A percentile compares a stretch with the other conserved stretches of the same genome.
These are phyloP conservation scores for Coemansia sp. DNA, from an alignment of 192 early-diverging fungal genomes.

Conservation along the genomic window DNA sequence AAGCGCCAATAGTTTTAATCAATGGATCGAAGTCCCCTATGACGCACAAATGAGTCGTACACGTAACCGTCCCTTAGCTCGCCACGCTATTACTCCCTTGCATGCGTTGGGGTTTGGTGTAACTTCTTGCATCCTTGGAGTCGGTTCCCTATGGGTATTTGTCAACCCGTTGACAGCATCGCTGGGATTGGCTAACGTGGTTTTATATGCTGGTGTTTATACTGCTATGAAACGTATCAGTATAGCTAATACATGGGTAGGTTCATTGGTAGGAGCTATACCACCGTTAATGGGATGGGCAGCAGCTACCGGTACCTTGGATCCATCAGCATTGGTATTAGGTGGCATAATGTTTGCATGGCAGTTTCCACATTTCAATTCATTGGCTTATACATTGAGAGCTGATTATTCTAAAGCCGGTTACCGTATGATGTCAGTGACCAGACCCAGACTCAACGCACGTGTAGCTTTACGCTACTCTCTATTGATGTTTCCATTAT, in stretches of 20 bases:
- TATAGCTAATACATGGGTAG: conserved; percentile 96
- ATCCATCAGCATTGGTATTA: conserved; percentile 78
- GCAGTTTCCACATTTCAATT: conserved; percentile 99
- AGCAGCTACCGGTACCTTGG: conserved; percentile 74
- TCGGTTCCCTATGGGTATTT: conserved; percentile 62
- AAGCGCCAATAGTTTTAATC: conserved; percentile 93
- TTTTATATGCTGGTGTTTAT: conserved; percentile 88
- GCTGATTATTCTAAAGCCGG: conserved; percentile 97
- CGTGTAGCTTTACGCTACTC: conserved; percentile 82
- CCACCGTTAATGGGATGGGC: conserved; percentile 99
- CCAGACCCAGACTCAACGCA: conserved; percentile 83
- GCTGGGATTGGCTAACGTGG: conserved; percentile 80
- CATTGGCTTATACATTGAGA: conserved; percentile 85
- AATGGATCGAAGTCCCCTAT: conserved; percentile 93
- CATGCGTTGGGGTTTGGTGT: conserved; percentile 79
- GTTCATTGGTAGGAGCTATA: conserved; percentile 92
- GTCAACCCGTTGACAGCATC: conserved; percentile 87
- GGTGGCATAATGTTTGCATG: conserved; percentile 86
- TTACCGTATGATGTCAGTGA: conserved; percentile 93
- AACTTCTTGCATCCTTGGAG: conserved; percentile 66
- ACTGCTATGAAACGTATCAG: conserved; percentile 92
- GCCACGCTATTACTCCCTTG: conserved; percentile 69
- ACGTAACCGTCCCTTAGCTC: conserved; percentile 80
- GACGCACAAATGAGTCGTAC: conserved; percentile 98
- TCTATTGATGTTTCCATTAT: conserved; percentile 73